Evolutionary conservation across 345 rosid species (phyloP), one percentile per base, ranked within the genome.

Genomic region (Camelina laxa): DNA sequence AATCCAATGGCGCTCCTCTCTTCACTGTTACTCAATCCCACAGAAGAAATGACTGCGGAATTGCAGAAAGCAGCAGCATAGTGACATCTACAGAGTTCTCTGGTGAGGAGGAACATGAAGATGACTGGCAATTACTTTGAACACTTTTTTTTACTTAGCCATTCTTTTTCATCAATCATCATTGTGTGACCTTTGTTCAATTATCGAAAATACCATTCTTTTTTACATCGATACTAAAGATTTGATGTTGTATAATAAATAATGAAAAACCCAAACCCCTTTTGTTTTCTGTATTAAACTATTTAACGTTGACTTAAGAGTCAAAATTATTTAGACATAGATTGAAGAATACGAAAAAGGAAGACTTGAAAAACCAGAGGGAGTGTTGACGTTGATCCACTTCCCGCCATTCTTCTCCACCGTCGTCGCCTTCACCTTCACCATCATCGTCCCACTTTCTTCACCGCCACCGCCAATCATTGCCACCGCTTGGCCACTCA

Each of bases 1-100:
- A 88, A 59, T 90, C 99, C 0, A 79, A 79, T 7, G 97, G 99
- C 4, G 99, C 99, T 48, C 99, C 99, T 0, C 62, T 95, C 47
- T 95, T 92, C 57, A 86, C 87, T 0, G 86, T 86, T 54, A 73
- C 80, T 63, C 73, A 79, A 56, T 74, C 78, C 10, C 83, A 73
- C 47, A 72, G 50, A 6, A 54, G 5, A 19, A 61, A 14, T 27
- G 84, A 74, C 27, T 73, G 73, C 44, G 91, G 77, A 56, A 63
- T 64, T 36, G 50, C 54, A 33, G 80, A 70, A 54, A 47, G 36
- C 21, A 69, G 36, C 21, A 69, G 30, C 65, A 44, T 17, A 9
- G 11, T 30, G 57, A 68, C 53, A 39, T 76, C 81, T 15, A 56
- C 58, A 45, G 86, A 78, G 57, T 79, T 64, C 19, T 14, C 70